Base-by-base conservation (phyloP, 73 alveolate species). In the Tetrahymena thermophila region DNA sequence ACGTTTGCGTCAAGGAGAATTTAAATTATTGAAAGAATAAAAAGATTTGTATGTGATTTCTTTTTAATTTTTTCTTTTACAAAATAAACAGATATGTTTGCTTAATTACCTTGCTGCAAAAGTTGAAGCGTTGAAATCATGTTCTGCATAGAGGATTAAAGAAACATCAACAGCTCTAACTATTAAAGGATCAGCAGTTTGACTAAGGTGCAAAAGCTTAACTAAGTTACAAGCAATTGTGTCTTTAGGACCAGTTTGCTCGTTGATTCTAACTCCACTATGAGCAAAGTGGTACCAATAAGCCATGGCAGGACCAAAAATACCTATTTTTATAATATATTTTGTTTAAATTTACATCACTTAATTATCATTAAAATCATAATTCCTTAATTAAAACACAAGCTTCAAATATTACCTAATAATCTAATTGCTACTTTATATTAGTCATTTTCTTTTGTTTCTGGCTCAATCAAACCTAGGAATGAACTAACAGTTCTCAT, bases 51-150 rank as follows among this genome's bases (percentile, higher is more conserved):
- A 25, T 71, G 31, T 28, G 31, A 19, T 71, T 13, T 28, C 8
- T 71, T 28, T 13, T 71, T n/a, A 71, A 0, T 19, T 71, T 31
- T 71, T 31, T 7, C n/a, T 0, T 0, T 17, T 34, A 5, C 7
- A 56, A 14, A 57, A 71, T 71, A 28, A 71, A 71, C 83, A 50
- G 0, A 50, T 10, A 21, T 50, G 31, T 50, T 50, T 40, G 44
- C 15, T 40, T 40, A 40, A 4, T 40, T 50, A 71, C 89, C 89
- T 96, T 1, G 98, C 98, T n/a, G 98, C 98, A 93, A 96, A 97
- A 16, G 98, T 96, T 13, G 98, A 96, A 17, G 98, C 98, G 35
- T 97, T 97, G 95, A 97, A 97, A 93, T 97, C 98, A 94, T 97
- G 98, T 71, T 97, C 98, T 9, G 98, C 98, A 94, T 97, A 97